These are phyloP conservation scores for Parietichytrium sp. DNA, from an alignment of 108 stramenopile species.

Conservation along the genomic window DNA sequence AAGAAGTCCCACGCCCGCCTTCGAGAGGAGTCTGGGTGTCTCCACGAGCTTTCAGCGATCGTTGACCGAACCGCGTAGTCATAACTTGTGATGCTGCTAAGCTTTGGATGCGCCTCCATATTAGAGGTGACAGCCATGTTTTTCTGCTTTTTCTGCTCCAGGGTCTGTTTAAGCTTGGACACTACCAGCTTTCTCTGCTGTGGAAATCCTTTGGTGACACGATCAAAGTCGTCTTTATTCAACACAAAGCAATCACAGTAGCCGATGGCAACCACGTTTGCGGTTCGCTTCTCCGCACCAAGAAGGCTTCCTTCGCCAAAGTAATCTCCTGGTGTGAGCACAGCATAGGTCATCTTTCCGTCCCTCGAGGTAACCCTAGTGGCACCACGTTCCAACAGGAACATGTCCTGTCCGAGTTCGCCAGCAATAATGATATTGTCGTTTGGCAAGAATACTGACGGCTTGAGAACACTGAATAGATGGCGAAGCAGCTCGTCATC, in stretches of 20 bases:
- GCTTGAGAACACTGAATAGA: slow-evolving; percentile 46
- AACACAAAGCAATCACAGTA: slow-evolving; percentile 62
- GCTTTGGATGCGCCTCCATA: slow-evolving; percentile 45
- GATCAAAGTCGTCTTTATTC: slow-evolving; percentile 54
- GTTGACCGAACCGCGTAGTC: slow-evolving; percentile 36
- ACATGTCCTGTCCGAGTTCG: slow-evolving; percentile 54
- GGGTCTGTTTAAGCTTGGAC: neutral
- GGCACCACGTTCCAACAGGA: slow-evolving; percentile 56
- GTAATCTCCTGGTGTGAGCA: slow-evolving; percentile 54
- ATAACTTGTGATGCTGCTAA: neutral
- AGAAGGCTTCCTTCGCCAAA: slow-evolving; percentile 62
- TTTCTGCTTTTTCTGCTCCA: slow-evolving; percentile 36
- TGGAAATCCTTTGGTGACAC: slow-evolving; percentile 31
- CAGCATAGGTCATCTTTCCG: slow-evolving; percentile 41
- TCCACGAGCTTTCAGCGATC: neutral
- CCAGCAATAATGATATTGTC: slow-evolving; percentile 57
- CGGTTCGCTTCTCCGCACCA: slow-evolving; percentile 43
- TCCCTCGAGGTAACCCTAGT: slow-evolving; percentile 43
- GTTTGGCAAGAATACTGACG: slow-evolving; percentile 52
- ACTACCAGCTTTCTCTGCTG: neutral
- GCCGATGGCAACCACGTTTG: slow-evolving; percentile 50
- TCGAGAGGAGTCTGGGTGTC: slow-evolving; percentile 46
- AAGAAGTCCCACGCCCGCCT: slow-evolving; percentile 51
- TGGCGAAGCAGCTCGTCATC: slow-evolving; percentile 52
- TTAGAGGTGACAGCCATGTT: slow-evolving; percentile 44